A percentile compares a stretch with the other conserved stretches of the same genome.
phyloP scores from a whole-genome alignment of 345 rosid genomes.

The Euclidium syriacum region DNA sequence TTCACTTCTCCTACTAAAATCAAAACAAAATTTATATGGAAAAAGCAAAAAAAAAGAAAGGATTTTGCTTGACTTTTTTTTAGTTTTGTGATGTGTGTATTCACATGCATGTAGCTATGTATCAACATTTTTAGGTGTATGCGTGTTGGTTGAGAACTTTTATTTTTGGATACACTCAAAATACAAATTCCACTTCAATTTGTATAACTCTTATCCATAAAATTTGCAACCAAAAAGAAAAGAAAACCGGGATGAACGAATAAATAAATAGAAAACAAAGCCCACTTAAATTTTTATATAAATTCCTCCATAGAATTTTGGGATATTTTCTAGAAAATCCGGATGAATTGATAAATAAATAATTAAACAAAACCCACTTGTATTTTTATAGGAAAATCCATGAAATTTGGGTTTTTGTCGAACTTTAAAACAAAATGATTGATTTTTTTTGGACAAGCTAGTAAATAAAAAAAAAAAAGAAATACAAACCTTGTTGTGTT shows the following conservation, averaged over 20 bases:
- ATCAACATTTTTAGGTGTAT: background rate
- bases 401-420: background rate
- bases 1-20: constrained; percentile 40
- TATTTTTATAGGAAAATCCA: background rate
- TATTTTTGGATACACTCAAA: background rate
- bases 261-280: background rate
- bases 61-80: background rate
- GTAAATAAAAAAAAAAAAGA: background rate
- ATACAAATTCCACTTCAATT: constrained; percentile 6
- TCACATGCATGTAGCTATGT: constrained; percentile 12
- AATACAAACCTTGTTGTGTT: constrained; percentile 50
- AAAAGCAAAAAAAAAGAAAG: background rate
- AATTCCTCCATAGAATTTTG: background rate
- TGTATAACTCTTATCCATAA: background rate
- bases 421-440: background rate
- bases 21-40: background rate
- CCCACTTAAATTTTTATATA: background rate
- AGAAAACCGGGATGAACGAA: background rate
- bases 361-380: background rate
- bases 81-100: constrained; percentile 2
- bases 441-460: background rate
- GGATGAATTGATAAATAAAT: background rate
- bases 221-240: too few relatives aligned
- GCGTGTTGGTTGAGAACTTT: constrained; percentile 8
- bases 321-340: too few relatives aligned